These are phyloP conservation scores for Gentiana macrophylla DNA, from an alignment of 257 asterid genomes.

Conservation along the genomic window DNA sequence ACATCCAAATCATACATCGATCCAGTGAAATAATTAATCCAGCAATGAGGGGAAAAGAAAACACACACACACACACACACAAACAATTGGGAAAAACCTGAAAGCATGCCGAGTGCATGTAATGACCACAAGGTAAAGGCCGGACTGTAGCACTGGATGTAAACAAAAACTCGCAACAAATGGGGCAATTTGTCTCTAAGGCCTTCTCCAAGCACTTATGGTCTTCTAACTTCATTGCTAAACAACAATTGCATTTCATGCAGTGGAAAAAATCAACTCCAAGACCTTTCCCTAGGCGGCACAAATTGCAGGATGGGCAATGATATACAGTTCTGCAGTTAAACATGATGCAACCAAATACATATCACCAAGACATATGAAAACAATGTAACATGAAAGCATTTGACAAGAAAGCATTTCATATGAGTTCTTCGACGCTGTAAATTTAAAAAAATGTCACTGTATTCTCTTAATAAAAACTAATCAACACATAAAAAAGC, in stretches of 20 bases:
- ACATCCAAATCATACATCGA: slow-evolving; percentile 4
- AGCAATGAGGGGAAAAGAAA: neutral
- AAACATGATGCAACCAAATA: neutral
- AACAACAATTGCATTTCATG: slow-evolving; percentile 45
- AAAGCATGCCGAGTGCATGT: slow-evolving; percentile 45
- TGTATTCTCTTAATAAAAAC: too few relatives aligned
- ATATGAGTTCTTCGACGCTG: too few relatives aligned
- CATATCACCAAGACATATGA: too few relatives aligned
- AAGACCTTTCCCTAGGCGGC: slow-evolving; percentile 42
- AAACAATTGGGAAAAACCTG: slow-evolving; percentile 19
- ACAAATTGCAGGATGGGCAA: slow-evolving; percentile 42
- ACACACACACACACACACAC: neutral
- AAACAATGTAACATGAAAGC: neutral
- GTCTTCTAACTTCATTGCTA: slow-evolving; percentile 24
- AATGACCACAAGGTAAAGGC: slow-evolving; percentile 42
- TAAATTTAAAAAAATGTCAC: too few relatives aligned
- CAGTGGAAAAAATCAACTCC: slow-evolving; percentile 37
- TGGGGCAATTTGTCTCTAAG: slow-evolving; percentile 37
- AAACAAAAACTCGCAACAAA: slow-evolving; percentile 39
- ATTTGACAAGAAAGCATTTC: too few relatives aligned
- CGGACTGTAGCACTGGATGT: slow-evolving; percentile 36
- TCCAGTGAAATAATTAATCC: neutral
- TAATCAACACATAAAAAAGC: too few relatives aligned
- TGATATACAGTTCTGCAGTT: slow-evolving; percentile 30
- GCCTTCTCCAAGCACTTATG: slow-evolving; percentile 42